These are phyloP conservation scores for Besnoitia besnoiti DNA, from an alignment of 169 alveolate species.

Conservation along the genomic window DNA sequence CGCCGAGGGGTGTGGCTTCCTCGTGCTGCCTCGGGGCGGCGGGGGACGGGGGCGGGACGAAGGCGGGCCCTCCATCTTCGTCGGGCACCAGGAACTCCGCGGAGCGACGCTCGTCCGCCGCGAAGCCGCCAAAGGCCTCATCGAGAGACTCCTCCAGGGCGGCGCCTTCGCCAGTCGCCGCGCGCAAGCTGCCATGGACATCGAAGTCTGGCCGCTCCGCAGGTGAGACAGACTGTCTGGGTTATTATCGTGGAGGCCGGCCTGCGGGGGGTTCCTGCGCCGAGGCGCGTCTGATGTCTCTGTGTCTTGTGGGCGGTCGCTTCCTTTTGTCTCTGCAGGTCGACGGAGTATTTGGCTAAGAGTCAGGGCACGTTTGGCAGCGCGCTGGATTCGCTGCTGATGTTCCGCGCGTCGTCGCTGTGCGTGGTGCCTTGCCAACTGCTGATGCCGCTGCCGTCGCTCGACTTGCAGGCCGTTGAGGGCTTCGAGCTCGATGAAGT, in stretches of 20 bases:
- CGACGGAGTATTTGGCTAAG: neutral
- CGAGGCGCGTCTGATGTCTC: neutral
- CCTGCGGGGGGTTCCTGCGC: too few relatives aligned
- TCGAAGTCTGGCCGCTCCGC: conserved; percentile 4
- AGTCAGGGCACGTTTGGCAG: neutral
- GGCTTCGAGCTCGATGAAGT: conserved; percentile 32
- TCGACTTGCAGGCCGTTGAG: conserved; percentile 39
- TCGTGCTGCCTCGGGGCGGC: neutral
- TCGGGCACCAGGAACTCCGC: conserved; percentile 19
- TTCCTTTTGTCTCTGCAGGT: neutral
- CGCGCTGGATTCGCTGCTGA: conserved; percentile 28
- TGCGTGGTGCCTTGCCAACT: conserved; percentile 37
- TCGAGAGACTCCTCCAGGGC: neutral
- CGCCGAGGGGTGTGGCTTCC: neutral
- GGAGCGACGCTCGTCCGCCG: conserved; percentile 3
- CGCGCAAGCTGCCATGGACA: neutral
- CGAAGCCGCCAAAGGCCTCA: conserved; percentile 20
- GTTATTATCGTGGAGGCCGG: too few relatives aligned
- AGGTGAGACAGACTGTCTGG: neutral
- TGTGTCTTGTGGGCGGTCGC: neutral
- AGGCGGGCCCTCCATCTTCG: conserved; percentile 18
- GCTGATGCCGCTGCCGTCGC: conserved; percentile 19
- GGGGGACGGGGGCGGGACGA: neutral
- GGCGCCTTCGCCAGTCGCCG: neutral
- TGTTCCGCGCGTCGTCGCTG: conserved; percentile 49